Base-by-base conservation (phyloP, 306 rosid genomes). In the Cicer arietinum region DNA sequence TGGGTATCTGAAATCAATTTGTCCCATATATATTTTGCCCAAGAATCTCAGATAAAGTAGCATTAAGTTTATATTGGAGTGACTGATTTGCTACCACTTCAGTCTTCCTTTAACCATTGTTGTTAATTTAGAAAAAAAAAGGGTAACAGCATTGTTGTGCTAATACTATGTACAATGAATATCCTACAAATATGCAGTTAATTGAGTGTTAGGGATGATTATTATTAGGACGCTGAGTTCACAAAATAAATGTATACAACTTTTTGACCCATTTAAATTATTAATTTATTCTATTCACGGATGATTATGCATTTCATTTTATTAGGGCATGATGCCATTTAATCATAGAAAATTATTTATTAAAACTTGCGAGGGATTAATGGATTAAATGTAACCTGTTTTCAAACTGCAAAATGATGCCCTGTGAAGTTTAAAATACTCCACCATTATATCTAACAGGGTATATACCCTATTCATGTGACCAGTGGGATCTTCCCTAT, bases 1-100 rank as follows among this genome's bases (percentile, higher is more conserved):
- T 35, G 88, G 83, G 66, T 86, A 81, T 82, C 86, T 78, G 89
- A 85, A 89, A 88, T 84, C 80, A 90, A 89, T 77, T 88, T 91
- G 70, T 85, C 91, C 0, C 96, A 82, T 74, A 79, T 85, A 77
- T 85, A 77, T 88, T 84, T 11, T 44, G 82, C 42, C 40, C 17
- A 12, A 39, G 68, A 60, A 17, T 50, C 72, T 20, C 63, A 5
- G 44, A 4, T 73, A 52, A 64, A 73, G 6, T 45, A 10, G 74
- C 74, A 45, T 66, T 14, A 7, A 45, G 48, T 72, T 69, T 43
- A 16, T 20, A 73, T 53, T 44, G 68, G 20, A 63, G 44, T 17
- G 42, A 44, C 72, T 79, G 7, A 14, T 48, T 64, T 54, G 57
- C 54, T 59, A 54, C 10, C 48, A 7, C 54, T 66, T 65, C 56